Base-by-base conservation (phyloP, 2,329 filamentous ascomycete species). In the Oidium heveae region DNA sequence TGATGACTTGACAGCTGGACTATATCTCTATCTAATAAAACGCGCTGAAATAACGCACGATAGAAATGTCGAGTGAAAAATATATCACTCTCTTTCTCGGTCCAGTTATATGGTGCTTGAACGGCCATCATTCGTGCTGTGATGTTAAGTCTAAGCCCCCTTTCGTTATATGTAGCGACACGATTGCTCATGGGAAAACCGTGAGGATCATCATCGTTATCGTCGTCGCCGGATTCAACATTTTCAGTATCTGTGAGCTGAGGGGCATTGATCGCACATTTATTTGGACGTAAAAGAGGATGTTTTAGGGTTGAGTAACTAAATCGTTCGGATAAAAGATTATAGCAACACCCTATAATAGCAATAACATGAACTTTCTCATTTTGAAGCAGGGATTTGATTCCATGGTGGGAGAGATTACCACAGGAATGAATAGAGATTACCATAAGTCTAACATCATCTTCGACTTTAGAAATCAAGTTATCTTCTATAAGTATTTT, bases 41-140 rank as follows among this genome's bases (percentile, higher is more conserved):
- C 82, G 56, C 83, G 83, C 66, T 98, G 91, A 22, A 96, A 71
- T 0, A 96, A 72, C 0, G 91, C 86, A 47, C 91, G 84, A 70
- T 83, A 98, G 68, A 91, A 94, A 66, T 98, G 91, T 0, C 89
- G 77, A 0, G 80, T 86, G 70, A 98, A 96, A 69, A 96, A 98
- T 8, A 72, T 74, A 53, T 87, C 82, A 65, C 85, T 93, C 57
- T 94, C 88, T 32, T 74, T 71, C 24, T 73, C 71, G 1, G 83
- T 84, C 91, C 91, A 98, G 69, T 98, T 98, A 57, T 80, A 74
- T 1, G 91, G 88, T 8, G 91, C 91, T 69, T 98, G 91, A 52
- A 93, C 88, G 2, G 89, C 89, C 89, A 96, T 95, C 83, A 94
- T 94, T 47, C 91, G 79, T 0, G 91, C 87, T 4, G 91, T 98